Percentiles rank a stretch among this genome's conserved stretches.
phyloP scores from a whole-genome alignment of 805 yeast species.

The Metschnikowia colocasiae region DNA sequence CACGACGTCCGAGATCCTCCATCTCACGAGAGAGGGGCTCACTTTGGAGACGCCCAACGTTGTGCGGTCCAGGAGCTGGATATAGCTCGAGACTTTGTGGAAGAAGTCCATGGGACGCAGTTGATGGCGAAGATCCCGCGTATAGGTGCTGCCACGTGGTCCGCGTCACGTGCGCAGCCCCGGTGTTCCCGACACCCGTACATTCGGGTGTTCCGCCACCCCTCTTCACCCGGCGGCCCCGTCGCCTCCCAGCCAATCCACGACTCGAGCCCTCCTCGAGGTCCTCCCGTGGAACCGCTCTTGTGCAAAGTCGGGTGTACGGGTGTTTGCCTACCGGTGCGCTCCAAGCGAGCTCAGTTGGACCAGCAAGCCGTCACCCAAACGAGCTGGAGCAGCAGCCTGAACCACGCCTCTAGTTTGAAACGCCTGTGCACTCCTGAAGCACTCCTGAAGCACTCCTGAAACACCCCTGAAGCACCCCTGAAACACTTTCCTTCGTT shows the following conservation, averaged over 20 bases:
- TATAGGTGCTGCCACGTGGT: too few species aligned
- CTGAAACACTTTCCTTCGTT: not conserved
- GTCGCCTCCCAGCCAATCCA: too few species aligned
- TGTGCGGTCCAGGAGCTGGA: slow-evolving; percentile 25
- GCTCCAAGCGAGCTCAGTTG: not conserved
- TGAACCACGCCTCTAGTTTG: not conserved
- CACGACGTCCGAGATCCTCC: slow-evolving; percentile 20
- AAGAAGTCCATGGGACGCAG: slow-evolving; percentile 8
- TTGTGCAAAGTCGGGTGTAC: too few species aligned
- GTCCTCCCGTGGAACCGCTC: too few species aligned
- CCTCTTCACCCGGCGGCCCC: too few species aligned
- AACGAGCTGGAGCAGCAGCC: not conserved
- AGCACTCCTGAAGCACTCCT: not conserved
- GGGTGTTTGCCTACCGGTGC: not conserved
- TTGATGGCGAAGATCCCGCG: not conserved
- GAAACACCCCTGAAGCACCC: not conserved
- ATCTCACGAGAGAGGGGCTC: slow-evolving; percentile 11
- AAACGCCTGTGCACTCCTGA: not conserved
- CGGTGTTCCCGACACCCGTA: not conserved
- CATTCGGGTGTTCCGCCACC: too few species aligned
- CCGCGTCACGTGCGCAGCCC: not conserved
- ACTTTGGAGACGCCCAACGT: slow-evolving; percentile 19
- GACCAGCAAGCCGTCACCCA: not conserved
- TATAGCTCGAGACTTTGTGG: slow-evolving; percentile 17
- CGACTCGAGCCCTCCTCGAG: too few species aligned